These are phyloP conservation scores for Lentinula edodes DNA, from an alignment of 768 basidiomycete species.

Conservation along the genomic window DNA sequence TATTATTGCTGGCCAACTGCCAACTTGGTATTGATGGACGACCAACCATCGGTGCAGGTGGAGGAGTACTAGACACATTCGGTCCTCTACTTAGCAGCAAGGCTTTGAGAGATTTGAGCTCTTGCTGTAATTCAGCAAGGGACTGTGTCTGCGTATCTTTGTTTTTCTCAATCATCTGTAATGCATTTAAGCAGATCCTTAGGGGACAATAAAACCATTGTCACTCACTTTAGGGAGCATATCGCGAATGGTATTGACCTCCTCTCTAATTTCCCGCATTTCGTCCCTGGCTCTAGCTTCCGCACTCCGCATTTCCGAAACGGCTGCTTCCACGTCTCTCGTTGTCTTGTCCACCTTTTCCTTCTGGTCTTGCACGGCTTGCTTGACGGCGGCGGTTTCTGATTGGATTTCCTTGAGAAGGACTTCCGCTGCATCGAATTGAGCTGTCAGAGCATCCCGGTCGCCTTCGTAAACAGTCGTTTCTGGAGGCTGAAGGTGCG, in stretches of 20 bases:
- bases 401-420: constrained; percentile 75
- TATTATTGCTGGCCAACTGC: constrained; percentile 59
- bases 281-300: constrained; percentile 80
- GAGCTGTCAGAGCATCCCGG: constrained; percentile 74
- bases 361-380: constrained; percentile 72
- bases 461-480: constrained; percentile 88
- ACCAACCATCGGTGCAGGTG: constrained; percentile 48
- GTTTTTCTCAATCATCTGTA: constrained; percentile 91
- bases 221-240: constrained; percentile 82
- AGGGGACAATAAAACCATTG: not conserved
- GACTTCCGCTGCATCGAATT: constrained; percentile 85
- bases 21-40: constrained; percentile 84
- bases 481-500: constrained; percentile 85
- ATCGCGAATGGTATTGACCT: constrained; percentile 84
- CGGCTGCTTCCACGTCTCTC: constrained; percentile 63
- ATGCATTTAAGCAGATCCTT: constrained; percentile 3
- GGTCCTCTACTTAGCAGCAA: constrained; percentile 74
- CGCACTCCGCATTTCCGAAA: constrained; percentile 70
- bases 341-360: constrained; percentile 67
- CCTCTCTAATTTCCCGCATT: constrained; percentile 87
- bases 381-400: constrained; percentile 67
- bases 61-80: constrained; percentile 38
- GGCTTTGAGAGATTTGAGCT: constrained; percentile 91
- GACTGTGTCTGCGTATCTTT: constrained; percentile 82
- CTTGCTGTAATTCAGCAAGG: constrained; percentile 83